phyloP scores from a whole-genome alignment of 2,329 filamentous ascomycete species.

The Xylariales sp. region DNA sequence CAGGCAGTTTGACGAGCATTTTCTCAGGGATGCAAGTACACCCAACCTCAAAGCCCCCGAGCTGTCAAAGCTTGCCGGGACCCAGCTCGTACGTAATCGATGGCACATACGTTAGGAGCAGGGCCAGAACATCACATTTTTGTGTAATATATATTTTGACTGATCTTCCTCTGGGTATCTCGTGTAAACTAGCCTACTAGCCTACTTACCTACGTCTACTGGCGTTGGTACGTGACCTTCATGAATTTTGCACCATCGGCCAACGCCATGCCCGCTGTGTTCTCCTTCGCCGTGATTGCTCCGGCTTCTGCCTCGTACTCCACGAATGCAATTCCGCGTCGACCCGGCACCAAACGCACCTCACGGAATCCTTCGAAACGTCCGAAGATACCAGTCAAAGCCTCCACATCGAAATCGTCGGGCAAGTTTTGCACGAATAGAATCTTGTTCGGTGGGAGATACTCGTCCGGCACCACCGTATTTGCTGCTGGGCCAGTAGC shows the following conservation, averaged over 20 bases:
- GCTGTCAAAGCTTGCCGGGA: too few species aligned
- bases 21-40: too few species aligned
- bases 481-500: constrained; percentile 63
- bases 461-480: constrained; percentile 90
- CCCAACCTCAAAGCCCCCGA: too few species aligned
- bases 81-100: too few species aligned
- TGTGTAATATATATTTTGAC: too few species aligned
- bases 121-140: too few species aligned
- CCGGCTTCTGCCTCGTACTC: constrained; percentile 91
- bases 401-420: constrained; percentile 78
- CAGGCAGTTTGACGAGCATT: too few species aligned
- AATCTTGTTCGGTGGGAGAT: constrained; percentile 94
- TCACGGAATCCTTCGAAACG: constrained; percentile 94
- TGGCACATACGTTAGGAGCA: too few species aligned
- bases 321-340: constrained; percentile 88
- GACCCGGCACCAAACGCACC: constrained; percentile 80
- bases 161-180: too few species aligned
- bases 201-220: too few species aligned
- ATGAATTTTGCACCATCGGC: constrained; percentile 72
- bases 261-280: constrained; percentile 78
- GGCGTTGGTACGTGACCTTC: constrained; percentile 94
- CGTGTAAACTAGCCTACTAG: too few species aligned
- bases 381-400: constrained; percentile 74
- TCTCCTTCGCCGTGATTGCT: constrained; percentile 91
- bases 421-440: constrained; percentile 92